phyloP scores from a whole-genome alignment of 1,139 yeast species.

The Zygoascus sp. region DNA sequence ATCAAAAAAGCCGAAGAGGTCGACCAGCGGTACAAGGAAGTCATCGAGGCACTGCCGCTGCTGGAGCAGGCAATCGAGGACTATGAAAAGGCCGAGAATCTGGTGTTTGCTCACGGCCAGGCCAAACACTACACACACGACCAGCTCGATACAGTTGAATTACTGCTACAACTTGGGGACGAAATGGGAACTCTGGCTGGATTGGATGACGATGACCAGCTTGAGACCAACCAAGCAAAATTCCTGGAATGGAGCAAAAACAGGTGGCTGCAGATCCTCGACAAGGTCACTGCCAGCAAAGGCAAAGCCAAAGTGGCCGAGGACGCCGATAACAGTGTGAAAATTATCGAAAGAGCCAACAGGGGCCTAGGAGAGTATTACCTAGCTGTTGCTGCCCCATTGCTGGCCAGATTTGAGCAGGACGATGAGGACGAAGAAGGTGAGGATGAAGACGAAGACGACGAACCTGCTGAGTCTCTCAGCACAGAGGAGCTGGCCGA shows the following conservation, averaged over 20 bases:
- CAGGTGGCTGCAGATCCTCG: slow-evolving; percentile 23
- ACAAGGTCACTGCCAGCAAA: slow-evolving; percentile 19
- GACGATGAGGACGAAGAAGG: slow-evolving; percentile 42
- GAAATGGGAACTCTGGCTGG: slow-evolving; percentile 66
- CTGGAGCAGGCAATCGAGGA: slow-evolving; percentile 42
- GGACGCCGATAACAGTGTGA: slow-evolving; percentile 17
- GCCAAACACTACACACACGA: slow-evolving; percentile 19
- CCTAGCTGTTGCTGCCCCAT: slow-evolving; percentile 35
- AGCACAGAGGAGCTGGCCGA: slow-evolving; percentile 44
- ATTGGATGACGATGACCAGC: slow-evolving; percentile 42
- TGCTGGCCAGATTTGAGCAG: slow-evolving; percentile 30
- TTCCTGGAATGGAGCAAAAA: slow-evolving; percentile 25
- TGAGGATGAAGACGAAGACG: slow-evolving; percentile 44
- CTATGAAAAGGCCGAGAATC: slow-evolving; percentile 45
- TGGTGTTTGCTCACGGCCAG: slow-evolving; percentile 29
- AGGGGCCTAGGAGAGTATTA: slow-evolving; percentile 35
- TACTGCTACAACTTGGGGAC: slow-evolving; percentile 48
- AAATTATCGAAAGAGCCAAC: slow-evolving; percentile 27
- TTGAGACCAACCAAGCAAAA: slow-evolving; percentile 15
- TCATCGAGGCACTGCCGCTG: slow-evolving; percentile 19
- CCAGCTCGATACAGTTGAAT: slow-evolving; percentile 26
- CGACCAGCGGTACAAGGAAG: slow-evolving; percentile 14
- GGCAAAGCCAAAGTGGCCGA: slow-evolving; percentile 22
- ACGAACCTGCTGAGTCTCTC: slow-evolving; percentile 24
- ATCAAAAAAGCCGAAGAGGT: slow-evolving; percentile 17